Conservation (phyloP, 148 eudicot genomes). For the Arbutus unedo region DNA sequence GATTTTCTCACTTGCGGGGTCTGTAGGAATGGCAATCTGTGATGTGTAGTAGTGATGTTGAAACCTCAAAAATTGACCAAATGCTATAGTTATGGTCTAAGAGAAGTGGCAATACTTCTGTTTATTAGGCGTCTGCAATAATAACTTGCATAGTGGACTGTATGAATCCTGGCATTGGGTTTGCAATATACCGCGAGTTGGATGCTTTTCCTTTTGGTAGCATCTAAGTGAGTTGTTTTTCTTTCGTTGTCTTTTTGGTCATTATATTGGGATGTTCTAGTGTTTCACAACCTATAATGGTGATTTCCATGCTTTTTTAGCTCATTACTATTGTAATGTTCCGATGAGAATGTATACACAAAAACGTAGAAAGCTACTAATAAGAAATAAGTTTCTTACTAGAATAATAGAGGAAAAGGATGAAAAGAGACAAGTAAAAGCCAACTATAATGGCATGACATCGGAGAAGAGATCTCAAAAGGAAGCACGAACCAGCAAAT, state of each 20-base stretch:
- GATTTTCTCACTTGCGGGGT: no score
- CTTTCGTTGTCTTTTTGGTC: not conserved
- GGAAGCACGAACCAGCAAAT: not conserved
- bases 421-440: not conserved
- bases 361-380: not conserved
- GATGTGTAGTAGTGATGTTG: not conserved
- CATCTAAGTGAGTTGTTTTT: not conserved
- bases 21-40: not conserved
- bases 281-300: no score
- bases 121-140: not conserved
- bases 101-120: not conserved
- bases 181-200: not conserved
- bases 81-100: not conserved
- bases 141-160: not conserved
- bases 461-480: not conserved
- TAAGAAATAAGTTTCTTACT: not conserved
- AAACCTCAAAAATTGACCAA: not conserved
- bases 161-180: not conserved
- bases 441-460: not conserved
- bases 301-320: no score
- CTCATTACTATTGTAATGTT: no score
- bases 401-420: not conserved
- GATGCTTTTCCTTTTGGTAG: not conserved
- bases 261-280: no score
- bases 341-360: no score